A percentile compares a stretch with the other conserved stretches of the same genome.
phyloP scores from a whole-genome alignment of 1,284 basidiomycete genomes.

The Trichosporon sp. region DNA sequence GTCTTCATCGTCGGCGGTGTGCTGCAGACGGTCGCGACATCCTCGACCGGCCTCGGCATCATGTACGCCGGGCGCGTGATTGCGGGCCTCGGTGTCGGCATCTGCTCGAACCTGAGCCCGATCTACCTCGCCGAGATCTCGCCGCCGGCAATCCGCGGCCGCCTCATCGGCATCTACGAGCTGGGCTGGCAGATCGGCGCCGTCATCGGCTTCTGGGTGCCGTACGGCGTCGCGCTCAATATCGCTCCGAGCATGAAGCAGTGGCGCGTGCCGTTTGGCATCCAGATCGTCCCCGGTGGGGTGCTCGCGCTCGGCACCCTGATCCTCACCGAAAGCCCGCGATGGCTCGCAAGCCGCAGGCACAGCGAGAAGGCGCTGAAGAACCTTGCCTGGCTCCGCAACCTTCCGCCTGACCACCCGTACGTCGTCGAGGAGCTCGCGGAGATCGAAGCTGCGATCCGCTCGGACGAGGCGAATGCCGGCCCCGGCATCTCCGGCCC shows the following conservation, averaged over 20 bases:
- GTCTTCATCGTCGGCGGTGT: slow-evolving; percentile 44
- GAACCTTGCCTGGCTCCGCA: slow-evolving; percentile 51
- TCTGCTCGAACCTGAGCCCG: slow-evolving; percentile 34
- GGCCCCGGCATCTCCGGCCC: slow-evolving; percentile 10
- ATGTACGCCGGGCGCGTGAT: slow-evolving; percentile 41
- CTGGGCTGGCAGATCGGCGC: slow-evolving; percentile 47
- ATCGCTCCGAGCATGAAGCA: slow-evolving; percentile 42
- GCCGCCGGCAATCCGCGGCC: slow-evolving; percentile 45
- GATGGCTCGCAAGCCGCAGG: slow-evolving; percentile 53
- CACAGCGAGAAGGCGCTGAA: slow-evolving; percentile 47
- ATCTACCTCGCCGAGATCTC: slow-evolving; percentile 50
- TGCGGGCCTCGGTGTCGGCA: slow-evolving; percentile 42
- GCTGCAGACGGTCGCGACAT: slow-evolving; percentile 35
- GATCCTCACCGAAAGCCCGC: slow-evolving; percentile 55
- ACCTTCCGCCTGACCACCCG: slow-evolving; percentile 44
- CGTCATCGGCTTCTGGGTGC: slow-evolving; percentile 54
- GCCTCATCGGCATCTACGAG: slow-evolving; percentile 55
- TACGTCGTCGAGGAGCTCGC: slow-evolving; percentile 49
- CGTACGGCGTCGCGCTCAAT: slow-evolving; percentile 47
- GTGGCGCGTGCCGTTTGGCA: slow-evolving; percentile 55
- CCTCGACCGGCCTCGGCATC: slow-evolving; percentile 27
- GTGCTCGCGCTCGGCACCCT: slow-evolving; percentile 51
- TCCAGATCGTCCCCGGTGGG: slow-evolving; percentile 57
- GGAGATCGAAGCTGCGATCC: slow-evolving; percentile 30
- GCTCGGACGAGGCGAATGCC: slow-evolving; percentile 21